Evolutionary conservation across 331 rosid species (phyloP), one percentile per base, ranked within the genome.

Genomic region (Cydonia oblonga): DNA sequence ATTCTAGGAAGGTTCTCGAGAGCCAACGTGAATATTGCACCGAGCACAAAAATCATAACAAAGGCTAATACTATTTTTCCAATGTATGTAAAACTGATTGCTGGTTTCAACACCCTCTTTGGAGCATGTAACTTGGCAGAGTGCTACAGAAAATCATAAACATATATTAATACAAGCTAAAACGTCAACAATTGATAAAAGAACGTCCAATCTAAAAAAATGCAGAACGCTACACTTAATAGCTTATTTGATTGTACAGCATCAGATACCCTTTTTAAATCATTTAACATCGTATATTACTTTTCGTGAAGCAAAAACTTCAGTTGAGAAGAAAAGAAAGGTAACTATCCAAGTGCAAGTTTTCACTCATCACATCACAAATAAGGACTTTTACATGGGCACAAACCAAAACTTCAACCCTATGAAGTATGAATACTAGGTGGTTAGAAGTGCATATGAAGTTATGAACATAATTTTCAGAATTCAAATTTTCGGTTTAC

Each of bases 1-100:
- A 91, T 35, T 13, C 28, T 53, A 53, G 96, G 97, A 77, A 91
- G 89, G 81, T 83, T 83, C 69, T 91, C 96, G 18, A 91, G 93
- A 79, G 85, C 81, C 77, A 86, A 59, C 4, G 97, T 86, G 66
- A 89, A 80, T 53, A 86, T 65, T 59, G 90, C 89, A 63, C 87
- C 91, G 6, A 91, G 85, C 7, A 86, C 80, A 77, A 91, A 91
- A 29, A 87, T 76, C 65, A 89, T 70, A 76, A 79, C 32, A 70
- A 84, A 86, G 76, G 91, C 97, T 24, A 81, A 16, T 23, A 84
- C 5, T 70, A 86, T 84, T 79, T 87, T 91, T 69, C 83, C 86
- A 24, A 89, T 63, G 78, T 87, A 89, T 22, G 63, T 1, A 54
- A 46, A 56, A 76, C 80, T 67, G 76, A 87, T 69, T 23, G 7